Base-by-base conservation (phyloP, 352 stramenopile genomes). In the Plasmopara muralis region DNA sequence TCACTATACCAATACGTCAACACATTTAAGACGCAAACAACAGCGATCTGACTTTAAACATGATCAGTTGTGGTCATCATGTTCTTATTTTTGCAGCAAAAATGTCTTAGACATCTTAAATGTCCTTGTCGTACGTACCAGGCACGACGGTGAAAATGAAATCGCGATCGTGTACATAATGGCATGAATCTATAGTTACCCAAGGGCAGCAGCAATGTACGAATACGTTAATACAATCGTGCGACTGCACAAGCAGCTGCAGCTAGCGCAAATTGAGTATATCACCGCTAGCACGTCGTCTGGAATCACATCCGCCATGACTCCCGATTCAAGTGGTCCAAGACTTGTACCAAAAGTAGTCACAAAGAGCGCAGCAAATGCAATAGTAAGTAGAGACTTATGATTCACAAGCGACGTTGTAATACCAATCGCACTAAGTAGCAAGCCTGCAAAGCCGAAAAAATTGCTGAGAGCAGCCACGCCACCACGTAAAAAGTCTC, bases 41-140 rank as follows among this genome's bases (percentile, higher is more conserved):
- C 55, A 64, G 20, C 43, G 53, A 20, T 44, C 37, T 20, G 59
- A 64, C 40, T 60, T 44, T 5, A 39, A 44, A 50, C 56, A 64
- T 12, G n/a, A n/a, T n/a, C n/a, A n/a, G n/a, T n/a, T n/a, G n/a
- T n/a, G n/a, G n/a, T n/a, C n/a, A n/a, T n/a, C n/a, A n/a, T n/a
- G n/a, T 59, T 66, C 14, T 39, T 48, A 6, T 55, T 15, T 18
- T 47, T 37, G 49, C 43, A 14, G 62, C 53, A 51, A 85, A 85
- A 30, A 60, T 61, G 30, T 58, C 56, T 18, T 83, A 70, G 47
- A 89, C 86, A 37, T 84, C 71, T 15, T 85, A 64, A 30, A 64
- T 79, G 13, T 75, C 83, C 39, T 83, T 84, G 45, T 68, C 65
- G n/a, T 67, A 73, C 9, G 78, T 89, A 51, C 87, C 78, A 2